Evolutionary conservation across 2,329 filamentous ascomycete genomes (phyloP), one percentile per base, ranked within the genome.

Genomic region (Corniculantispora saksenae): DNA sequence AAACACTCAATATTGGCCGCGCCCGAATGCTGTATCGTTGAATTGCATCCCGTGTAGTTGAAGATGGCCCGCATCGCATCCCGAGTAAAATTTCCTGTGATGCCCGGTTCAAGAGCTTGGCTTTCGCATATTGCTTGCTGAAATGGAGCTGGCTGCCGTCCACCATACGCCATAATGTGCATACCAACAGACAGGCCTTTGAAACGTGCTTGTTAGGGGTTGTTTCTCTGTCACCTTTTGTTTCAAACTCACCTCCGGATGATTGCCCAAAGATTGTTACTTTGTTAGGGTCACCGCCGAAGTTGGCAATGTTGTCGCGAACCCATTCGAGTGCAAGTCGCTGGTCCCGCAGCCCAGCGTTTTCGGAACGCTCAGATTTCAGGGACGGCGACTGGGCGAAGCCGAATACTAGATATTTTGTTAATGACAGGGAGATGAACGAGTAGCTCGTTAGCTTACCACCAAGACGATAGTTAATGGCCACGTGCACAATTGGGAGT

Each of bases 21-120:
- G 1, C 70, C 63, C 0, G 81, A 80, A 59, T 32, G 32, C 10
- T 32, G 32, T 32, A 10, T 10, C 32, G 32, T 32, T 32, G 32
- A 32, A 70, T 80, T 80, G 72, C 84, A 86, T 2, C 77, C 78
- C 3, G 81, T 74, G 8, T 75, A 69, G 23, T 80, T 74, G 3
- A 79, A 78, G 35, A 86, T 66, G 1, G 73, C 74, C 13, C 71
- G 67, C 76, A 84, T 82, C 10, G 82, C 82, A 61, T 83, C 72
- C 55, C 78, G 76, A 7, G 80, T 83, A 68, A 83, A 82, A 66
- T 81, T 82, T 1, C 78, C 77, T 5, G 78, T 78, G 65, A 82
- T 83, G 2, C 82, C 83, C 1, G 82, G 82, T 70, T 86, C 85
- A 2, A 86, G 78, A 1, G 79, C 77, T 66, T 83, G 81, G 66